Percentiles rank a stretch among this genome's conserved stretches.
Evolutionary conservation across 805 yeast genomes (phyloP).

Genomic region (Clavispora asparagi): DNA sequence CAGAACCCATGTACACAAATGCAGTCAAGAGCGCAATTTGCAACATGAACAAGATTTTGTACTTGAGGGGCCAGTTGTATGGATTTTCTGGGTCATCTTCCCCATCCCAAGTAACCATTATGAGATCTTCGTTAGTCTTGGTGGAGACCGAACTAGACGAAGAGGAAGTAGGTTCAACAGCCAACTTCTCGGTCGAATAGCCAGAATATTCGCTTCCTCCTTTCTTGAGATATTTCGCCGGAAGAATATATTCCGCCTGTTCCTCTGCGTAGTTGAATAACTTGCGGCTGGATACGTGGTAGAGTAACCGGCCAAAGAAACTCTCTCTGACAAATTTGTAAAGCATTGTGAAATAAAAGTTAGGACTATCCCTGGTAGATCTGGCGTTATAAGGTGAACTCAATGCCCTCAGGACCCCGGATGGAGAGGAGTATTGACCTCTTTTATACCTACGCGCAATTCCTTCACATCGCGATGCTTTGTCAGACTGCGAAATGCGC

Average conservation of each 20-base stretch:
- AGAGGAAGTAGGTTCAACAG: background rate
- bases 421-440: too few relatives aligned
- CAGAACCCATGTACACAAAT: conserved; percentile 51
- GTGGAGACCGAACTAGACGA: background rate
- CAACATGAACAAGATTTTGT: conserved; percentile 32
- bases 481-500: background rate
- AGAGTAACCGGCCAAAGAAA: conserved; percentile 21
- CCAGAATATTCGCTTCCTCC: background rate
- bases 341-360: background rate
- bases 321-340: conserved; percentile 24
- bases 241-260: conserved; percentile 20
- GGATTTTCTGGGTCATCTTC: conserved; percentile 54
- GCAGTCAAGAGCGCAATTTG: conserved; percentile 43
- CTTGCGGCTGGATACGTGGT: conserved; percentile 21
- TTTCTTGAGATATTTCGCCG: conserved; percentile 22
- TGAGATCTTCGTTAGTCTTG: background rate
- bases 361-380: too few relatives aligned
- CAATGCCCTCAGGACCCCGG: too few relatives aligned
- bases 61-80: conserved; percentile 45
- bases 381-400: too few relatives aligned
- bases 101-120: conserved; percentile 28
- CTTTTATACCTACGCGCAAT: too few relatives aligned
- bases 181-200: background rate
- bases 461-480: too few relatives aligned
- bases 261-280: conserved; percentile 22